These are phyloP conservation scores for Epichloe brachyelytri DNA, from an alignment of 2,329 filamentous ascomycete species.

Conservation along the genomic window DNA sequence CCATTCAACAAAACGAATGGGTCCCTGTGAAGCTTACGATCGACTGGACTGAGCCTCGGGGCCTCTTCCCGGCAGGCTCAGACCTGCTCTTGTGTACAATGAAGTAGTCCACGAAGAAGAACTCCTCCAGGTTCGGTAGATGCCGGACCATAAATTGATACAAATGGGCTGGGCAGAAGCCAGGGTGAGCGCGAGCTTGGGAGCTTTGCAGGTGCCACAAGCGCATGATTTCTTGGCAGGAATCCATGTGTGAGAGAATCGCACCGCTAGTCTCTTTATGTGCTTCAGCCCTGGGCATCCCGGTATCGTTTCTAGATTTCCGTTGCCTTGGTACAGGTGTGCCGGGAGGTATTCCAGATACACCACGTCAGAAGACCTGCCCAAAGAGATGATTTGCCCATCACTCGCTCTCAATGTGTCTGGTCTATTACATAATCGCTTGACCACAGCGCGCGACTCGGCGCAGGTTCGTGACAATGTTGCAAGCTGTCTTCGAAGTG, in stretches of 20 bases:
- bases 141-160: constrained; percentile 31
- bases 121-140: constrained; percentile 27
- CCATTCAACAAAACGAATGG: too few relatives aligned
- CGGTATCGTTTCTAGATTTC: constrained; percentile 15
- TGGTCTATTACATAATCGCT: constrained; percentile 10
- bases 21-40: background rate
- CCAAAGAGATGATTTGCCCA: constrained; percentile 18
- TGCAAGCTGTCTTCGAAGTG: constrained; percentile 15
- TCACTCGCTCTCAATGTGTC: constrained; percentile 13
- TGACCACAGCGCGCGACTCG: constrained; percentile 14
- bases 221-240: constrained; percentile 12
- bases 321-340: constrained; percentile 15
- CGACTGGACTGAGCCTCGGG: background rate
- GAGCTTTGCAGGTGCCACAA: constrained; percentile 21
- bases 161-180: constrained; percentile 25
- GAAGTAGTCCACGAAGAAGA: constrained; percentile 33
- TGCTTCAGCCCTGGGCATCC: constrained; percentile 17
- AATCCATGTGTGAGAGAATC: constrained; percentile 30
- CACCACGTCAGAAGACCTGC: constrained; percentile 17
- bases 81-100: constrained; percentile 18
- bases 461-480: constrained; percentile 15
- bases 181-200: constrained; percentile 14
- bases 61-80: background rate
- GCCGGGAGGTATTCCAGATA: constrained; percentile 23
- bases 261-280: constrained; percentile 27